phyloP scores from a whole-genome alignment of 75 land plant species.

The Sequoiadendron giganteum region DNA sequence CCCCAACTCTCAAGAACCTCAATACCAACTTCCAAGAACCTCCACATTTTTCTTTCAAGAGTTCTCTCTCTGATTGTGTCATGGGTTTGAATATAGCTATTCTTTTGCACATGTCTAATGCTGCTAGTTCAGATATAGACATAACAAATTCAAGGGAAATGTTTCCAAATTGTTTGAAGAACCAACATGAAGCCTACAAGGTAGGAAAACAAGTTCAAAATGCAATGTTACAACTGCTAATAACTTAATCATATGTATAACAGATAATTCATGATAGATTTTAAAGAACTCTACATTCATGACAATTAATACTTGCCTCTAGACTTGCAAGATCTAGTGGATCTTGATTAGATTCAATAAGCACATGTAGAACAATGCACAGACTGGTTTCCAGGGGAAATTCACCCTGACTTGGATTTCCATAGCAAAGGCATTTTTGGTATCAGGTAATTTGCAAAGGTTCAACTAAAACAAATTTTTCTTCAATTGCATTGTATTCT shows the following conservation, averaged over 20 bases:
- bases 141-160: constrained; percentile 58
- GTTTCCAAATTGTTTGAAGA: constrained; percentile 81
- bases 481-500: constrained; percentile 30
- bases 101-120: constrained; percentile 78
- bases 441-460: constrained; percentile 37
- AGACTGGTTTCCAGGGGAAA: constrained; percentile 73
- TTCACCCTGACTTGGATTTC: constrained; percentile 70
- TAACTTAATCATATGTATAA: not conserved
- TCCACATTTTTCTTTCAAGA: constrained; percentile 63
- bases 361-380: constrained; percentile 80
- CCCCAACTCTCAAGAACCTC: constrained; percentile 70
- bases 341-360: constrained; percentile 66
- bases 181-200: constrained; percentile 73
- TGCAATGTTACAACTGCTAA: constrained; percentile 44
- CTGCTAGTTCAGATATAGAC: constrained; percentile 84
- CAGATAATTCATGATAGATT: not conserved
- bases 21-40: constrained; percentile 85
- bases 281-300: not conserved
- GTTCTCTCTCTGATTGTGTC: constrained; percentile 46
- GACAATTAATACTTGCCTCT: constrained; percentile 57
- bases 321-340: constrained; percentile 84
- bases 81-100: constrained; percentile 71
- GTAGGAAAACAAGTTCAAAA: constrained; percentile 12
- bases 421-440: constrained; percentile 56
- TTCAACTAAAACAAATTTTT: constrained; percentile 19